These are phyloP conservation scores for Pleodorina starrii DNA, from an alignment of 139 green algal genomes.

Conservation along the genomic window DNA sequence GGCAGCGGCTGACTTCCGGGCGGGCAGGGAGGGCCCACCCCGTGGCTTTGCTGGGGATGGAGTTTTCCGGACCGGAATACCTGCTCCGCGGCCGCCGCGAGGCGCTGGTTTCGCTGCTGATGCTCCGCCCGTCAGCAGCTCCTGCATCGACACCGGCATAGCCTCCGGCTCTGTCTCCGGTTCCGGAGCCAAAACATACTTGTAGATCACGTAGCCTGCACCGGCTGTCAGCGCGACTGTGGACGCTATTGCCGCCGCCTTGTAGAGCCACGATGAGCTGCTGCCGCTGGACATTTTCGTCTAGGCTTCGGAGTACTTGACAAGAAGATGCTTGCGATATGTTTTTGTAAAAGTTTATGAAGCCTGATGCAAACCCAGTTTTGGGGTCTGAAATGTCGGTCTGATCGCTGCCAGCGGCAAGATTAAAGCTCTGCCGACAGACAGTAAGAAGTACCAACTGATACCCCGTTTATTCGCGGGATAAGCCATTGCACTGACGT, in stretches of 20 bases:
- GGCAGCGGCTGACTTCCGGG: not conserved
- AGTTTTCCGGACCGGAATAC: conserved; percentile 25
- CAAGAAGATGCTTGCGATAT: too few species aligned
- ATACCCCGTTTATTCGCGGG: too few species aligned
- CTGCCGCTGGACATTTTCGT: conserved; percentile 6
- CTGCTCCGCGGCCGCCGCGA: not conserved
- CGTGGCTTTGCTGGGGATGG: not conserved
- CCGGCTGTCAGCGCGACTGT: not conserved
- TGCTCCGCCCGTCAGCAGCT: conserved; percentile 34
- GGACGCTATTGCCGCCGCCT: conserved; percentile 24
- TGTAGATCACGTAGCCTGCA: conserved; percentile 43
- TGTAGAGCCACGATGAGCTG: conserved; percentile 16
- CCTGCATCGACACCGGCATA: conserved; percentile 27
- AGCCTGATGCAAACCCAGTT: too few species aligned
- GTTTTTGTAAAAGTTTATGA: too few species aligned
- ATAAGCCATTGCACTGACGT: too few species aligned
- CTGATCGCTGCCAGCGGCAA: too few species aligned
- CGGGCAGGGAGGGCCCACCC: not conserved
- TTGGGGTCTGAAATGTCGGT: too few species aligned
- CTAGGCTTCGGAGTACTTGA: too few species aligned
- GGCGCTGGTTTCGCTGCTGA: not conserved
- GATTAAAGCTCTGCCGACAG: too few species aligned
- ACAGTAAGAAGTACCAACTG: too few species aligned
- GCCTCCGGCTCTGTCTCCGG: not conserved
- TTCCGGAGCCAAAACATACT: conserved; percentile 17